Evolutionary conservation across 1,284 basidiomycete genomes (phyloP), one percentile per base, ranked within the genome.

Genomic region (Tylopilus sp.): DNA sequence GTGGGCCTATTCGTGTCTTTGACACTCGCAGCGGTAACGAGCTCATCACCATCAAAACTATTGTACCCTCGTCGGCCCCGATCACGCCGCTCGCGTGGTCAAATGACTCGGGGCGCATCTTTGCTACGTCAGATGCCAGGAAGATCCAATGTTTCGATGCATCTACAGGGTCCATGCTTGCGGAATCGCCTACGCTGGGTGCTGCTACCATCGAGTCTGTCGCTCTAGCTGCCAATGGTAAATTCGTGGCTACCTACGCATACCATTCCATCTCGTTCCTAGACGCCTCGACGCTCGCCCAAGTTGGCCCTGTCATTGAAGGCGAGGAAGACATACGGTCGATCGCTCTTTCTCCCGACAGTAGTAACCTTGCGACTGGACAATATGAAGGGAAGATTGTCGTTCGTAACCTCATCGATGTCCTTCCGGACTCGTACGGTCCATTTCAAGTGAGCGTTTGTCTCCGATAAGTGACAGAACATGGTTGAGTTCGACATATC

Each of bases 21-120:
- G 30, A 42, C 40, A 21, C 18, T 21, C 8, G 16, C 25, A n/a
- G 23, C 12, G 34, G 51, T 16, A 21, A 31, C 25, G 9, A 26
- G 16, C 38, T 46, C 37, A 4, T 29, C 9, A 8, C 13, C 5
- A 39, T 52, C 21, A 4, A 43, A 6, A 21, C 21, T 8, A 11
- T 19, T 7, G 1, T 16, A 9, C 7, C 38, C 8, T 26, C 38
- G 1, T 11, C 1, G 1, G 7, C 9, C 5, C 31, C 31, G 5
- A 21, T 31, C 8, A 50, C 49, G 6, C 49, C 49, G 0, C 33
- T 50, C 13, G 39, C 49, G 1, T 50, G 49, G 49, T 50, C 49
- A 6, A 26, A 26, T 2, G 16, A 37, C 3, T 15, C 33, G 2
- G 9, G 21, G 12, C 28, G 8, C 4, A 46, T 50, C 11, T 31